Base-by-base conservation (phyloP, 495 filamentous ascomycete species). In the Rusavskia elegans region DNA sequence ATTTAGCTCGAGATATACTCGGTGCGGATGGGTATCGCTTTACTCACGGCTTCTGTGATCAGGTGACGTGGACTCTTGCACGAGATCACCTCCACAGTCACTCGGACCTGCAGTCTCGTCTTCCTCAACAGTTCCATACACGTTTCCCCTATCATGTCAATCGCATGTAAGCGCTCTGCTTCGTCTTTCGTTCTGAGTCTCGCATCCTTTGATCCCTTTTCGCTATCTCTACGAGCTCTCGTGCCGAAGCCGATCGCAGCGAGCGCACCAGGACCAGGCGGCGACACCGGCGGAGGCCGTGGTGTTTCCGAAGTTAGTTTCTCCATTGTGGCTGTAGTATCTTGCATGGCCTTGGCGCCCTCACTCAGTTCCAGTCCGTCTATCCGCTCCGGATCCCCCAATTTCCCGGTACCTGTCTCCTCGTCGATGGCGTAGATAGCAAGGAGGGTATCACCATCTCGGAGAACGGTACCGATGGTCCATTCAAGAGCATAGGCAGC, bases 11-110 rank as follows among this genome's bases (percentile, higher is more conserved):
- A 53, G 23, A 45, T 45, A 23, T 48, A 17, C 14, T 19, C 32
- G 20, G 17, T 13, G n/a, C 40, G 16, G 35, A 29, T 16, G 27
- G 48, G 44, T 32, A 46, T 54, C 19, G 36, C 38, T 55, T 51
- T 30, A 67, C 74, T 58, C 59, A 79, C 77, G 56, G 89, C 85
- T 68, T 92, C 87, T 3, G 82, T 88, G 41, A 92, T 79, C 62
- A 92, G 69, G 63, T 86, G 80, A 65, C 83, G 87, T 7, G 90
- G 88, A 58, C 84, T 94, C 74, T 95, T 96, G 82, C 92, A 97
- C 64, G 97, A 90, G 56, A 97, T 86, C 20, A 96, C 90, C 64
- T 98, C 92, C 35, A 98, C 82, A 25, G 92, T 86, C 49, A 95
- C 79, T 45, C 86, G 80, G 36, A 95, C 89, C 62, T 97, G 90